A percentile compares a stretch with the other conserved stretches of the same genome.
Conservation (phyloP, 257 asterid genomes). For the Coffea eugenioides region DNA sequence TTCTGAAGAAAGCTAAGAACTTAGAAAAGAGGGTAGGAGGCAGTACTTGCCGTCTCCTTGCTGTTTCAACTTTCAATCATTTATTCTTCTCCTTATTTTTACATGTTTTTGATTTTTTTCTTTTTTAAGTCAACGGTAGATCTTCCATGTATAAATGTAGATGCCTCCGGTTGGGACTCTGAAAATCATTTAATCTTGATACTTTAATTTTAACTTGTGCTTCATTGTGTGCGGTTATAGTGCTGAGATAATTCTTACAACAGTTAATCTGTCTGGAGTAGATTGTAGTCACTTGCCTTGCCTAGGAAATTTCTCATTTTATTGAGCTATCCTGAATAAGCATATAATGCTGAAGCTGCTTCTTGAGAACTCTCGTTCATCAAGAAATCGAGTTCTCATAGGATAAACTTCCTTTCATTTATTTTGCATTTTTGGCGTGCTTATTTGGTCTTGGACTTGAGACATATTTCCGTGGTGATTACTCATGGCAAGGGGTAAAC, state of each 20-base stretch:
- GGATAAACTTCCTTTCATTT: neutral
- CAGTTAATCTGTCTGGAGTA: neutral
- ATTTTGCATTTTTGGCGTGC: neutral
- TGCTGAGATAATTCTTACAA: neutral
- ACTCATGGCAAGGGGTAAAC: neutral
- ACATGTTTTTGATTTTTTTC: neutral
- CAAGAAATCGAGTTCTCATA: neutral
- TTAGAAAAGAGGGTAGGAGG: neutral
- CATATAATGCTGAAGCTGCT: neutral
- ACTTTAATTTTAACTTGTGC: neutral
- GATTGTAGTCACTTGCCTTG: neutral
- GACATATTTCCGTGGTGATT: neutral
- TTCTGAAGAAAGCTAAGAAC: too few species aligned
- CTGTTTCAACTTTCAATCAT: neutral
- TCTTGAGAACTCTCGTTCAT: neutral
- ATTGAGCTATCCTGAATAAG: neutral
- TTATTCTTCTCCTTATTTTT: neutral
- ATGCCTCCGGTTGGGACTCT: too few species aligned
- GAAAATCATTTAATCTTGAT: neutral
- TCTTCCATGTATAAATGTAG: neutral
- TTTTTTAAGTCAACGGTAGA: neutral
- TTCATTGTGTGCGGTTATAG: neutral
- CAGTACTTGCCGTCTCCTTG: neutral
- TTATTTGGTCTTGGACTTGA: neutral
- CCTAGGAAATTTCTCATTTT: neutral